Evolutionary conservation across 768 basidiomycete genomes (phyloP).

Genomic region (Russula sp.): DNA sequence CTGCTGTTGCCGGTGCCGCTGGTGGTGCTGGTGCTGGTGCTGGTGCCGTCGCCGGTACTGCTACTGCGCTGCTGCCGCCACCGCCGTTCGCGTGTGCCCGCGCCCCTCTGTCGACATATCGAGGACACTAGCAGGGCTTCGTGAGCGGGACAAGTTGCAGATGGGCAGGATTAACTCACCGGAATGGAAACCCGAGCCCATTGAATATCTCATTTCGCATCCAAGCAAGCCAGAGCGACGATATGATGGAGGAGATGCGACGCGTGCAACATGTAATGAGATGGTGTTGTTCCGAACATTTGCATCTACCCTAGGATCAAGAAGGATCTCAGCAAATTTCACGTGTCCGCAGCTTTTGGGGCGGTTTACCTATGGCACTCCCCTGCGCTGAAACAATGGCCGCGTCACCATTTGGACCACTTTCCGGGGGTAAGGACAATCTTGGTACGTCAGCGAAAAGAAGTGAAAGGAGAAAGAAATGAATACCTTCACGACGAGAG

Average conservation of each 20-base stretch:
- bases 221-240: constrained; percentile 58
- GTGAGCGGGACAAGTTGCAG: not conserved
- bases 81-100: too few species aligned
- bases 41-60: too few species aligned
- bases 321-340: too few species aligned
- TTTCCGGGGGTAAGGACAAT: constrained; percentile 64
- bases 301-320: too few species aligned
- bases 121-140: constrained; percentile 52
- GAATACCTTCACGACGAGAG: constrained; percentile 75
- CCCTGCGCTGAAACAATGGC: constrained; percentile 45
- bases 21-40: too few species aligned
- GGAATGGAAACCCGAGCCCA: constrained; percentile 71
- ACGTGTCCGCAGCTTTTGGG: constrained; percentile 96
- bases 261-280: too few species aligned
- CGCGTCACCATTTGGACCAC: constrained; percentile 38
- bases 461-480: constrained; percentile 9
- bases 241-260: constrained; percentile 50
- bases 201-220: constrained; percentile 67
- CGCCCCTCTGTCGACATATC: constrained; percentile 98
- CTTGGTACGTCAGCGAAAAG: constrained; percentile 35
- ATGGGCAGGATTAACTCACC: constrained; percentile 41
- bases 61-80: too few species aligned
- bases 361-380: constrained; percentile 52
- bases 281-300: too few species aligned
- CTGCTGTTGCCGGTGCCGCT: too few species aligned